Conservation (phyloP, 495 filamentous ascomycete species). For the Emericellopsis terricola region DNA sequence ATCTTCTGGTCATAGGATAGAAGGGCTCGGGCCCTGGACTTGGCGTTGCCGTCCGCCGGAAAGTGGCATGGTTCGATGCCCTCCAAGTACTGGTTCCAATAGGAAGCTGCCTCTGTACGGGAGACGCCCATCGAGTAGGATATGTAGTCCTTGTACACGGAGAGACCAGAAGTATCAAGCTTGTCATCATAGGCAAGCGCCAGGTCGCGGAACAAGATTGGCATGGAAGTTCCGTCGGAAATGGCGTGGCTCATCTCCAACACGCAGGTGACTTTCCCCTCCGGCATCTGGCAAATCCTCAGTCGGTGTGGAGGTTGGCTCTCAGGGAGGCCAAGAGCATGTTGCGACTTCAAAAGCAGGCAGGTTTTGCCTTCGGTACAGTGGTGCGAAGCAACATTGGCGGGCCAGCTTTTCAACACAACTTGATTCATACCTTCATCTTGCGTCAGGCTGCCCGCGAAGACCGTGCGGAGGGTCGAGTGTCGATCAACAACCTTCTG, state of each 20-base stretch:
- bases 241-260: background rate
- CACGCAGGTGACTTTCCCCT: background rate
- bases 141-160: conserved; percentile 32
- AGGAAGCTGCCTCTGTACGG: conserved; percentile 20
- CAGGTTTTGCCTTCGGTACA: too few species aligned
- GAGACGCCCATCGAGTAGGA: conserved; percentile 19
- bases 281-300: background rate
- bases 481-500: conserved; percentile 29
- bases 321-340: too few species aligned
- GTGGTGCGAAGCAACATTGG: too few species aligned
- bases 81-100: conserved; percentile 30
- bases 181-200: conserved; percentile 24
- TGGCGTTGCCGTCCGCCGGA: conserved; percentile 9
- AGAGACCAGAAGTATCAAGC: conserved; percentile 4
- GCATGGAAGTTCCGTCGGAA: background rate
- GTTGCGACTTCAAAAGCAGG: too few species aligned
- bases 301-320: conserved; percentile 5
- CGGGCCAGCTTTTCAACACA: too few species aligned
- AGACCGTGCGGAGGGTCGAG: conserved; percentile 4
- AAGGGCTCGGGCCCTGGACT: too few species aligned
- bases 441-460: too few species aligned
- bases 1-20: background rate
- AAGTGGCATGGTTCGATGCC: conserved; percentile 29
- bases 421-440: too few species aligned
- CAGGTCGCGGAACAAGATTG: background rate